phyloP scores from a whole-genome alignment of 768 basidiomycete species.

The Boletus sensibilis region DNA sequence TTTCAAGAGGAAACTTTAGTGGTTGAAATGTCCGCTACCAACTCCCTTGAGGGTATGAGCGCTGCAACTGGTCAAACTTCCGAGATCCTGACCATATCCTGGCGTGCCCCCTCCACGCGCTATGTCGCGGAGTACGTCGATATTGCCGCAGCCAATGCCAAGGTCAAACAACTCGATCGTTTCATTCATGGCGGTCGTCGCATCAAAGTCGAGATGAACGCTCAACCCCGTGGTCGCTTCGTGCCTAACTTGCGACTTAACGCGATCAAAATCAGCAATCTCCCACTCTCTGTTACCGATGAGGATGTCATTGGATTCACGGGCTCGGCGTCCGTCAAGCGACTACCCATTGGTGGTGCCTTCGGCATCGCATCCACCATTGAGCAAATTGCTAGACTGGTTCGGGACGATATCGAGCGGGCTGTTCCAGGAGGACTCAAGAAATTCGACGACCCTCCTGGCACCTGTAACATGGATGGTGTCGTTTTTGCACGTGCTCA shows the following conservation, averaged over 20 bases:
- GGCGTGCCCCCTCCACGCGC: constrained; percentile 47
- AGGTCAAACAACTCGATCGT: constrained; percentile 39
- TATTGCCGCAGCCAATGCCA: constrained; percentile 21
- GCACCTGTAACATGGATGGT: constrained; percentile 29
- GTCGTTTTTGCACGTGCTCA: constrained; percentile 39
- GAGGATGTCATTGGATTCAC: constrained; percentile 32
- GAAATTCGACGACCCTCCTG: constrained; percentile 29
- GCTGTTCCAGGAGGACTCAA: constrained; percentile 16
- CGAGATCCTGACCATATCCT: constrained; percentile 49
- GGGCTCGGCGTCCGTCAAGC: constrained; percentile 26
- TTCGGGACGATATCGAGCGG: constrained; percentile 27
- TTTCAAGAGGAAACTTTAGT: constrained; percentile 43
- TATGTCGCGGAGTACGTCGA: constrained; percentile 45
- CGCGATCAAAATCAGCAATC: constrained; percentile 44
- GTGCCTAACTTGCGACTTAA: constrained; percentile 27
- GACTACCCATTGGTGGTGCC: constrained; percentile 24
- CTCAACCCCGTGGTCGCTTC: constrained; percentile 34
- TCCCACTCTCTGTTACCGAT: constrained; percentile 33
- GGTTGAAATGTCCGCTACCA: constrained; percentile 44
- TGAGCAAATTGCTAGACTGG: constrained; percentile 15
- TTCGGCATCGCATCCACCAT: constrained; percentile 22
- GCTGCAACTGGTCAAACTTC: constrained; percentile 30
- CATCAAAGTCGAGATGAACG: constrained; percentile 48
- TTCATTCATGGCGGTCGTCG: constrained; percentile 38
- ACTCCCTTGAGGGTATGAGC: constrained; percentile 43